Base-by-base conservation (phyloP, 139 green algal species). In the Nannochloris sp. region DNA sequence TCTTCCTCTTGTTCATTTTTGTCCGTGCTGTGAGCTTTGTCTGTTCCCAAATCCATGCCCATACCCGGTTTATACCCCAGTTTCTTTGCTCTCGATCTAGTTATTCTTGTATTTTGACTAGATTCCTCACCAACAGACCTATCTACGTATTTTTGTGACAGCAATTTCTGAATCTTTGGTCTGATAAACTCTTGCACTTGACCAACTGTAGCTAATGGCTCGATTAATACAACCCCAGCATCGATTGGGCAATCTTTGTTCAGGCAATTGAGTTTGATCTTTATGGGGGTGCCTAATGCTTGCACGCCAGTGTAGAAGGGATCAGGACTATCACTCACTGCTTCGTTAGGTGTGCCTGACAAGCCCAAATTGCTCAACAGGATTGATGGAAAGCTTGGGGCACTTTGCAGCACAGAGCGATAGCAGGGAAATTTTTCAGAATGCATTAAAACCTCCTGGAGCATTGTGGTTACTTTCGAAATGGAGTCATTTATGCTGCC, bases 171-270 rank as follows among this genome's bases (percentile, higher is more conserved):
- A 4, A 97, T 90, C 0, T 89, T 70, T 4, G 82, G 81, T 73
- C 81, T 96, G 56, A 98, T 75, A 65, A 96, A 98, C 31, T 97
- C 93, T 74, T 98, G 93, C 11, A 98, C 83, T 7, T 93, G 87
- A 18, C 49, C 57, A 67, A 98, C 85, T 48, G 83, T 95, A 18
- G 90, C 92, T 24, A 98, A 75, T 0, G 92, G 91, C 77, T 98
- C 92, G 12, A 98, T 94, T 0, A 98, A 72, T 34, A 98, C 90
- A 9, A 96, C 75, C 64, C 92, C 95, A 51, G 66, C 57, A 46
- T 49, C 63, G 50, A 51, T 36, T 60, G 19, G 21, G 4, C 46
- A 36, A 23, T 62, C 63, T 16, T 44, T 55, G 14, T 27, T 23
- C 14, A 24, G n/a, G 19, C 21, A 27, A 8, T 34, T 4, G 34